Percentiles rank a stretch among this genome's conserved stretches.
Conservation (phyloP, 2,329 filamentous ascomycete genomes). For the Xylariaceae sp. region DNA sequence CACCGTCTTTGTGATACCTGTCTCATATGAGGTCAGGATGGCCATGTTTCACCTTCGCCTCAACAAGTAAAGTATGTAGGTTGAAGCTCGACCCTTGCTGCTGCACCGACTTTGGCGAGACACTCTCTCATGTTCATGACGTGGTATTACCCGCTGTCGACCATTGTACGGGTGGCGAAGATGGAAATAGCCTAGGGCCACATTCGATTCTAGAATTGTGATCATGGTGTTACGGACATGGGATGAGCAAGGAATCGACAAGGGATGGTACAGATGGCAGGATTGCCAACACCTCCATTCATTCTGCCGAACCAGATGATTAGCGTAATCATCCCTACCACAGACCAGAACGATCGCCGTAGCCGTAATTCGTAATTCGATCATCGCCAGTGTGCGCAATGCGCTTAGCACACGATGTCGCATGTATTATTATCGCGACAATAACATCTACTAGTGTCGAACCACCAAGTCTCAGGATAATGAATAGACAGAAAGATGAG, state of each 20-base stretch:
- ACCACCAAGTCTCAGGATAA: background rate
- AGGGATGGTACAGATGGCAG: too few species aligned
- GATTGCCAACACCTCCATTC: background rate
- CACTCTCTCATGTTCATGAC: background rate
- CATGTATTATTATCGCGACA: background rate
- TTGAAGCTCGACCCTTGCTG: background rate
- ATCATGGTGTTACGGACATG: background rate
- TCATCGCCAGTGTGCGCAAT: background rate
- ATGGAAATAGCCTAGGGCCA: background rate
- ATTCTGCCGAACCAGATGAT: background rate
- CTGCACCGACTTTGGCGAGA: background rate
- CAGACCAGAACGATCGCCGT: background rate
- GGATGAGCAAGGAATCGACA: background rate
- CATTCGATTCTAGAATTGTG: background rate
- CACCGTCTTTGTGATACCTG: background rate
- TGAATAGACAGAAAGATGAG: background rate
- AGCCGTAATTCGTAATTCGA: background rate
- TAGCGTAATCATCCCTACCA: background rate
- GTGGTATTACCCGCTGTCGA: background rate
- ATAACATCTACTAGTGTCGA: background rate
- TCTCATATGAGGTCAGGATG: background rate
- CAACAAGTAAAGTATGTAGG: background rate
- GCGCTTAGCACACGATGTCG: background rate
- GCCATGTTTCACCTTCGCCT: background rate
- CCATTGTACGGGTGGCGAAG: background rate